Percentiles rank a stretch among this genome's conserved stretches.
Conservation (phyloP, 2,329 filamentous ascomycete species). For the Fusarium zealandicum region DNA sequence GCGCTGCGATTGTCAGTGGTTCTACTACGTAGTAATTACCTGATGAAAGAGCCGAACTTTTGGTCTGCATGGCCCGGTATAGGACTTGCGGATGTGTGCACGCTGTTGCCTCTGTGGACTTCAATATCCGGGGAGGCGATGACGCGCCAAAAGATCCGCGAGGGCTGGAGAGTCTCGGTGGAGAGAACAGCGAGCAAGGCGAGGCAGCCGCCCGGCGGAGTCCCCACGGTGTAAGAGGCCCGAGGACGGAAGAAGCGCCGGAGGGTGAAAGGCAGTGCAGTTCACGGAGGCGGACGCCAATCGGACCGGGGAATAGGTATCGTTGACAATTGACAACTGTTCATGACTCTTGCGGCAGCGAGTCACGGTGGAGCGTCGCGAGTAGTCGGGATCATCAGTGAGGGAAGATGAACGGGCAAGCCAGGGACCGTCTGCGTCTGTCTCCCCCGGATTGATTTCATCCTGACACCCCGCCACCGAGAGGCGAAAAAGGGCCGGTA, state of each 20-base stretch:
- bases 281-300: constrained; percentile 10
- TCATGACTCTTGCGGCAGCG: constrained; percentile 9
- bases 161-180: constrained; percentile 12
- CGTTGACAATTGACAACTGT: constrained; percentile 18
- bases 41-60: not conserved
- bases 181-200: not conserved
- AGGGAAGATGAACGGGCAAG: constrained; percentile 2
- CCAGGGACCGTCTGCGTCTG: too few species aligned
- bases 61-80: constrained; percentile 10
- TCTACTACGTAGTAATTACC: too few species aligned
- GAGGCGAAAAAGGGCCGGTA: constrained; percentile 7
- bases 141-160: not conserved
- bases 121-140: constrained; percentile 23
- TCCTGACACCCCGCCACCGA: constrained; percentile 10
- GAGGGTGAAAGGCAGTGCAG: constrained; percentile 23
- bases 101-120: constrained; percentile 14
- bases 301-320: constrained; percentile 29
- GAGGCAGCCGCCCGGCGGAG: constrained; percentile 4
- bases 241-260: constrained; percentile 11
- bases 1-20: not conserved
- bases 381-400: constrained; percentile 2
- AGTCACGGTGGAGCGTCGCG: constrained; percentile 1
- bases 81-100: constrained; percentile 2
- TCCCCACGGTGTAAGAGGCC: not conserved
- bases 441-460: constrained; percentile 32